These are phyloP conservation scores for Sideroxylon spinosum DNA, from an alignment of 179 eudicot genomes.

Conservation along the genomic window DNA sequence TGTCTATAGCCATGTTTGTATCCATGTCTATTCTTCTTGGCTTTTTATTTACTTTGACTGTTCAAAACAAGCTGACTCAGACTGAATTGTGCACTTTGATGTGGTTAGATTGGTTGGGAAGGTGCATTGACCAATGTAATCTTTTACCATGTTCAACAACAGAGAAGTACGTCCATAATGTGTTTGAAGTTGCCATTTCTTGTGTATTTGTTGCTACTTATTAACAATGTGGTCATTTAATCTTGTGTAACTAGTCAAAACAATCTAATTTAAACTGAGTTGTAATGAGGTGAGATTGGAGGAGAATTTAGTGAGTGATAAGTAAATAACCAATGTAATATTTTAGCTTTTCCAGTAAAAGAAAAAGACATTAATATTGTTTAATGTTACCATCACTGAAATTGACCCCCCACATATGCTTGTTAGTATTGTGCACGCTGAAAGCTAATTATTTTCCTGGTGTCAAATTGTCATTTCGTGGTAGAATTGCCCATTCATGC, in stretches of 20 bases:
- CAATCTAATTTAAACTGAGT: not conserved
- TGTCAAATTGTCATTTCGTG: not conserved
- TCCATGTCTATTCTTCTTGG: no score
- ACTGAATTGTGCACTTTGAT: not conserved
- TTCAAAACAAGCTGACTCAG: not conserved
- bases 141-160: not conserved
- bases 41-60: no score
- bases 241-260: not conserved
- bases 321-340: not conserved
- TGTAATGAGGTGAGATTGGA: not conserved
- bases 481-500: not conserved
- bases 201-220: no score
- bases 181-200: not conserved
- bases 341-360: not conserved
- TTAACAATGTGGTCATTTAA: no score
- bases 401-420: not conserved
- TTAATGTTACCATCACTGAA: not conserved
- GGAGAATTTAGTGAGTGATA: no score
- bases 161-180: not conserved
- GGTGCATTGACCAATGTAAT: not conserved
- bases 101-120: not conserved
- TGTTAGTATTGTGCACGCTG: conserved; percentile 1
- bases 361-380: not conserved
- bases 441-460: not conserved
- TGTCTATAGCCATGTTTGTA: no score